phyloP scores from a whole-genome alignment of 306 rosid genomes.

The Citrullus mucosospermus region DNA sequence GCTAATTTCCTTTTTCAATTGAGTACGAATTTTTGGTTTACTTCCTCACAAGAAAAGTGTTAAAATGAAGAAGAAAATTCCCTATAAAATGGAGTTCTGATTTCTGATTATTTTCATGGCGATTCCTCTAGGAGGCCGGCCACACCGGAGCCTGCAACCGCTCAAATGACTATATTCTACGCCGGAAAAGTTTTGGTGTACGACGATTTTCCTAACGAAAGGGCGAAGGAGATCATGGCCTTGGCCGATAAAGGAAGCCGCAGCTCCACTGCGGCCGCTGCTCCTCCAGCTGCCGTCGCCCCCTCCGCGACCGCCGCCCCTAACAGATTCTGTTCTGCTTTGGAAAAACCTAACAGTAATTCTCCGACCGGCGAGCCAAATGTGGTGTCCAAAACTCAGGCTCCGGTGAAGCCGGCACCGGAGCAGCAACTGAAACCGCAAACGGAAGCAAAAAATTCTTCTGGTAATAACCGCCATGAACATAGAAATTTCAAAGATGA shows the following conservation, averaged over 20 bases:
- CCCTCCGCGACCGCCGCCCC: background rate
- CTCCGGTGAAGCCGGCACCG: background rate
- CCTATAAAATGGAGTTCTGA: background rate
- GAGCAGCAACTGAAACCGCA: conserved; percentile 1
- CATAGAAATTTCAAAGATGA: background rate
- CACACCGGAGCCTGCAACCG: conserved; percentile 13
- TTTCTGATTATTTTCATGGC: background rate
- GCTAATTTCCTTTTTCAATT: background rate
- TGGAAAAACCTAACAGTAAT: background rate
- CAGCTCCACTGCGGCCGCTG: conserved; percentile 1
- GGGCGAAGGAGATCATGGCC: conserved; percentile 58
- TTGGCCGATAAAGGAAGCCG: conserved; percentile 48
- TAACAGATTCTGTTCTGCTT: background rate
- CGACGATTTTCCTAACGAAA: conserved; percentile 37
- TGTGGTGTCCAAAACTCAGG: background rate
- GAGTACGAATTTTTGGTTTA: background rate
- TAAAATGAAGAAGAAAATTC: background rate
- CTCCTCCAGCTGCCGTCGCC: background rate
- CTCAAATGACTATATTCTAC: conserved; percentile 66
- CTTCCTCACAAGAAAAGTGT: background rate
- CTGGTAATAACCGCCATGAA: background rate
- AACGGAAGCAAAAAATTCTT: background rate
- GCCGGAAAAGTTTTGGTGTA: conserved; percentile 54
- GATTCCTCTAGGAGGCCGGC: conserved; percentile 26
- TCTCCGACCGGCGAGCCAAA: background rate